Conservation (phyloP, 2,329 filamentous ascomycete species). For the Claviceps capensis region DNA sequence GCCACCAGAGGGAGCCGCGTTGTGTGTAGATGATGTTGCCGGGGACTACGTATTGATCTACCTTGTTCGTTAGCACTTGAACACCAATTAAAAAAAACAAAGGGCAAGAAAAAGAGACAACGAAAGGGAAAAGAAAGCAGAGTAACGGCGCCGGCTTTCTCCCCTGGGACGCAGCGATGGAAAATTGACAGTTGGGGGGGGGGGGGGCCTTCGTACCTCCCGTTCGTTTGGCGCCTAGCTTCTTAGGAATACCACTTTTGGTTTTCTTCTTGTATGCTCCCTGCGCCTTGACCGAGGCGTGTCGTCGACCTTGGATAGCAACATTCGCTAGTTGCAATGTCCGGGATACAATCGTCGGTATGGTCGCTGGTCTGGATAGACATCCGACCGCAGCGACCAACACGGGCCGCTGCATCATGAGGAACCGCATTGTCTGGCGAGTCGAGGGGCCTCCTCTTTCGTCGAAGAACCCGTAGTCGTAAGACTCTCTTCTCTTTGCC, state of each 20-base stretch:
- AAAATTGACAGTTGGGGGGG: not conserved
- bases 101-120: not conserved
- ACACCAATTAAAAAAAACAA: not conserved
- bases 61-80: not conserved
- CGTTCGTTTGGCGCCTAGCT: constrained; percentile 85
- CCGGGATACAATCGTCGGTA: not conserved
- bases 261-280: constrained; percentile 52
- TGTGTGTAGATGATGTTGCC: constrained; percentile 98
- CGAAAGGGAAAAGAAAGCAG: not conserved
- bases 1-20: constrained; percentile 85
- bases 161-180: too few relatives aligned
- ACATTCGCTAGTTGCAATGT: constrained; percentile 23
- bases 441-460: constrained; percentile 1
- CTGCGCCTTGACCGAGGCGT: constrained; percentile 49
- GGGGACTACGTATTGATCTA: constrained; percentile 86
- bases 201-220: constrained; percentile 46
- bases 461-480: not conserved
- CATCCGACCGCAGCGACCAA: constrained; percentile 21
- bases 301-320: constrained; percentile 35
- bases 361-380: not conserved
- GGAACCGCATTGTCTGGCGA: constrained; percentile 28
- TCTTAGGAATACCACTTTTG: constrained; percentile 55
- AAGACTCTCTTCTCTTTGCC: not conserved
- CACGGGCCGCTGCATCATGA: constrained; percentile 32
- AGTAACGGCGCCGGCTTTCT: too few relatives aligned